Evolutionary conservation across 495 filamentous ascomycete genomes (phyloP).

Genomic region (Hyaloscypha variabilis): DNA sequence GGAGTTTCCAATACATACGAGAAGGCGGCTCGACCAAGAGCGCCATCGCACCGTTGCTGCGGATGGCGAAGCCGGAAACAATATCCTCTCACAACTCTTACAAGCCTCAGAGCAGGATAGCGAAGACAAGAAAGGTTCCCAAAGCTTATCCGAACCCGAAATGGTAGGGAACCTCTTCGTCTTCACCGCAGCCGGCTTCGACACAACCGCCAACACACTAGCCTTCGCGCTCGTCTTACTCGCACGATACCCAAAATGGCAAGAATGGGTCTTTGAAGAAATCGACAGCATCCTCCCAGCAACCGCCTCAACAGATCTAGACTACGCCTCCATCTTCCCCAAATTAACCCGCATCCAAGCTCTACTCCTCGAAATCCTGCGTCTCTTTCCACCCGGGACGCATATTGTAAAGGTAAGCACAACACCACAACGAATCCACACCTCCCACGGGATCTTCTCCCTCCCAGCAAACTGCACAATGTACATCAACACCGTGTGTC

Average conservation of each 20-base stretch:
- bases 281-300: slow-evolving; percentile 33
- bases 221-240: slow-evolving; percentile 51
- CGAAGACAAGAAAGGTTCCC: slow-evolving; percentile 3
- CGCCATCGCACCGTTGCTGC: slow-evolving; percentile 25
- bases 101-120: slow-evolving; percentile 18
- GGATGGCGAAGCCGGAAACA: slow-evolving; percentile 27
- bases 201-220: slow-evolving; percentile 55
- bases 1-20: slow-evolving; percentile 32
- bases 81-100: slow-evolving; percentile 36
- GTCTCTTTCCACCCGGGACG: slow-evolving; percentile 47
- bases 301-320: not conserved
- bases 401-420: slow-evolving; percentile 43
- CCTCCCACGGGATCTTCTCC: slow-evolving; percentile 27
- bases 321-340: slow-evolving; percentile 43
- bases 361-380: slow-evolving; percentile 53
- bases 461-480: slow-evolving; percentile 37
- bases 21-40: slow-evolving; percentile 39
- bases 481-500: slow-evolving; percentile 33
- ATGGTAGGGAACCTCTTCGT: slow-evolving; percentile 56
- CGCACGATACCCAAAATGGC: slow-evolving; percentile 49
- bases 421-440: slow-evolving; percentile 33
- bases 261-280: slow-evolving; percentile 51
- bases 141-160: slow-evolving; percentile 39
- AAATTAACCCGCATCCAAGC: slow-evolving; percentile 45
- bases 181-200: slow-evolving; percentile 57